phyloP scores from a whole-genome alignment of 2,329 filamentous ascomycete species.

The Chaetomium strumarium region DNA sequence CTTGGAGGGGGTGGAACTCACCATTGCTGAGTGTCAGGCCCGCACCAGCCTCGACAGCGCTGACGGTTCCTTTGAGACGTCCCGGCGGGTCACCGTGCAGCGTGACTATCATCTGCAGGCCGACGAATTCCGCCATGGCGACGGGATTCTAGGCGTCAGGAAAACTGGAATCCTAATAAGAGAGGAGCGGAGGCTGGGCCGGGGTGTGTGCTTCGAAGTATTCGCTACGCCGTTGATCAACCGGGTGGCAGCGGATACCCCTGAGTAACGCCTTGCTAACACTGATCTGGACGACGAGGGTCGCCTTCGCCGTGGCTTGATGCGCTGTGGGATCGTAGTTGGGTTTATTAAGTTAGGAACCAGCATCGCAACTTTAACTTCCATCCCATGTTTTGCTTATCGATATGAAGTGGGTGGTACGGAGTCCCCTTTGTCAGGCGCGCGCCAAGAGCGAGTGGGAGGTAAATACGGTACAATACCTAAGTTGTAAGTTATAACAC shows the following conservation, averaged over 20 bases:
- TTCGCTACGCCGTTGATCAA: no score
- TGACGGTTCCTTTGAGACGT: conserved; percentile 64
- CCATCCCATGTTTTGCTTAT: background rate
- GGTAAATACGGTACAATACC: no score
- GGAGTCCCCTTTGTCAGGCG: background rate
- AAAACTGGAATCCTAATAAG: background rate
- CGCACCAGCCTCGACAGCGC: conserved; percentile 59
- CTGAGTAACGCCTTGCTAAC: no score
- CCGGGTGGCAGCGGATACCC: no score
- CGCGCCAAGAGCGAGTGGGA: no score
- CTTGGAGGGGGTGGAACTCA: conserved; percentile 34
- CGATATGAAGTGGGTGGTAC: background rate
- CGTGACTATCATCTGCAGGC: conserved; percentile 68
- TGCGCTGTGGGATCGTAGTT: no score
- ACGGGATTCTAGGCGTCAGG: background rate
- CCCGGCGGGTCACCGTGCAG: conserved; percentile 56
- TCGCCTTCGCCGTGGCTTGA: no score
- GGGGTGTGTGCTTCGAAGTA: no score
- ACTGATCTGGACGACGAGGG: no score
- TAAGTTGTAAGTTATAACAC: no score
- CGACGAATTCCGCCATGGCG: conserved; percentile 67
- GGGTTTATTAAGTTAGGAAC: background rate
- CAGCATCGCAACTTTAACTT: background rate
- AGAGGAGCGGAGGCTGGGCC: background rate
- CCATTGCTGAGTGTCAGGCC: conserved; percentile 68